phyloP scores from a whole-genome alignment of 2,329 filamentous ascomycete species.

The Cladosporium sp. region DNA sequence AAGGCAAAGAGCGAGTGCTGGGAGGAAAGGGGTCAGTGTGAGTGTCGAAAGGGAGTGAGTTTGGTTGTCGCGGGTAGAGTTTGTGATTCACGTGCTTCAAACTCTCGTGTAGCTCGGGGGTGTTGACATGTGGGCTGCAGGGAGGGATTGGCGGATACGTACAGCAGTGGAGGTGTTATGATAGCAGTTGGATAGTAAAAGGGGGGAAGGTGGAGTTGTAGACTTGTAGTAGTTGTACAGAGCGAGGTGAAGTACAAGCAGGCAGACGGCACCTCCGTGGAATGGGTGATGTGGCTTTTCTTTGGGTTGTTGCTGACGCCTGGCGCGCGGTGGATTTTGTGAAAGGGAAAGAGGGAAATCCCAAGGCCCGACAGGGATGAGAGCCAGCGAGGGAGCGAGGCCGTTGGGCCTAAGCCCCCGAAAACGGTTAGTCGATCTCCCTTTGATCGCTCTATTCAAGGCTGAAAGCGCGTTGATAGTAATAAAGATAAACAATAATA shows the following conservation, averaged over 20 bases:
- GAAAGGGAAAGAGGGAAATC: too few species aligned
- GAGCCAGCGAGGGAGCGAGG: not conserved
- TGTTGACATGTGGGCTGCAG: not conserved
- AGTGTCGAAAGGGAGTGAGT: not conserved
- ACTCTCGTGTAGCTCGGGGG: not conserved
- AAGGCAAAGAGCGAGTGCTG: not conserved
- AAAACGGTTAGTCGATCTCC: not conserved
- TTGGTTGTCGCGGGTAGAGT: slow-evolving; percentile 5
- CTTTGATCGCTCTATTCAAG: not conserved
- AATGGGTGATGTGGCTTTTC: not conserved
- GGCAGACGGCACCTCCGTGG: too few species aligned
- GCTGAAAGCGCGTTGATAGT: slow-evolving; percentile 3
- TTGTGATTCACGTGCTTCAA: not conserved
- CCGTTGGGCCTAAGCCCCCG: not conserved
- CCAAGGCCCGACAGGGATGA: slow-evolving; percentile 1
- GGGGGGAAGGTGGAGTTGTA: not conserved
- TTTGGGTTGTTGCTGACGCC: not conserved
- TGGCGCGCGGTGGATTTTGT: too few species aligned
- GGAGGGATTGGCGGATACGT: slow-evolving; percentile 6
- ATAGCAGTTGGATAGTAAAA: not conserved
- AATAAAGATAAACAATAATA: too few species aligned
- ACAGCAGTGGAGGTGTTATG: not conserved
- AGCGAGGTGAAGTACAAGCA: not conserved
- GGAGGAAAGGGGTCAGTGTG: slow-evolving; percentile 2
- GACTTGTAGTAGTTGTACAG: not conserved